Evolutionary conservation across 2,329 filamentous ascomycete genomes (phyloP).

Genomic region (Fusarium proliferatum): DNA sequence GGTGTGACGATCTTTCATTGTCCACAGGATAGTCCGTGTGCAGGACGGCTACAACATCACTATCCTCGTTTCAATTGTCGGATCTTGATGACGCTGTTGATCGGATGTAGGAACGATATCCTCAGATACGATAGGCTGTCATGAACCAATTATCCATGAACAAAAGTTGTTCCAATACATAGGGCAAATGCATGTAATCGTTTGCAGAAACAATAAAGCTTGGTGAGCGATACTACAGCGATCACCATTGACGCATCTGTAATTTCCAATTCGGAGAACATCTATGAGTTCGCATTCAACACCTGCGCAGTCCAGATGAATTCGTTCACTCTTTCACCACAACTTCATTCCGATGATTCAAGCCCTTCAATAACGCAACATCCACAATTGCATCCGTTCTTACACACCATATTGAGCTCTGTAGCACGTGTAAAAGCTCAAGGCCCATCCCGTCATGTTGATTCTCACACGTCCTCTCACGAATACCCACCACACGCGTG

Average conservation of each 20-base stretch:
- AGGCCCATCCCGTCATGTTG: neutral
- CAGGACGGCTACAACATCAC: constrained; percentile 43
- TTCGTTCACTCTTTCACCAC: neutral
- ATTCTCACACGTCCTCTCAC: constrained; percentile 32
- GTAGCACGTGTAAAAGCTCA: constrained; percentile 18
- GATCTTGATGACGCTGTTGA: constrained; percentile 38
- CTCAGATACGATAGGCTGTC: constrained; percentile 34
- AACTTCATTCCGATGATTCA: constrained; percentile 13
- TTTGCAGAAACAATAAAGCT: constrained; percentile 18
- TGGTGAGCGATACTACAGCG: neutral
- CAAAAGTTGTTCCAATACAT: constrained; percentile 29
- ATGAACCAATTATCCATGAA: constrained; percentile 36
- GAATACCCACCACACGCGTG: constrained; percentile 32
- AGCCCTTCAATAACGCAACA: neutral
- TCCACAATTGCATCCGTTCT: constrained; percentile 14
- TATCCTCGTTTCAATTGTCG: constrained; percentile 43
- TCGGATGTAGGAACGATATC: constrained; percentile 28
- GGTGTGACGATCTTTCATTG: constrained; percentile 37
- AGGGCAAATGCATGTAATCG: constrained; percentile 38
- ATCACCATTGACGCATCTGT: neutral
- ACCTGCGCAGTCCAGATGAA: neutral
- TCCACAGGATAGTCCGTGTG: constrained; percentile 43
- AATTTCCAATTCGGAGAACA: neutral
- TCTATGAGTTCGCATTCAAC: neutral
- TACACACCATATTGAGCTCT: constrained; percentile 12